Evolutionary conservation across 2,329 filamentous ascomycete genomes (phyloP), one percentile per base, ranked within the genome.

Genomic region (Harringtonia aguacate): DNA sequence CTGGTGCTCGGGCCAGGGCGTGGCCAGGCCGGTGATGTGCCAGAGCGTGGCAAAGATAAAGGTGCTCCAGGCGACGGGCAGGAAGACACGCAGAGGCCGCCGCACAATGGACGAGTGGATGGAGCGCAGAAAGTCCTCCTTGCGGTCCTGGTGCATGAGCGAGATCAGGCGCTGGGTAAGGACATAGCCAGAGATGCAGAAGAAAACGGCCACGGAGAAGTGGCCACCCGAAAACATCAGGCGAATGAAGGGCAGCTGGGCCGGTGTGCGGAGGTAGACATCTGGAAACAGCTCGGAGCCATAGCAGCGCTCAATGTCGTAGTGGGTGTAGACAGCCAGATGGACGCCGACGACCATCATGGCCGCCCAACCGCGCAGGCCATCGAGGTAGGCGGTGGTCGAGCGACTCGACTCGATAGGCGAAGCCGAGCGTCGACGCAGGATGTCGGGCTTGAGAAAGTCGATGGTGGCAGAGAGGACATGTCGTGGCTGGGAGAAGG

Each of bases 341-440:
- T 81, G 75, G 14, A 84, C 79, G 21, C 82, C 55, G 24, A 84
- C 65, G 4, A 79, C 76, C 5, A 79, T 78, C 48, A 83, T 24
- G 14, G 52, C 52, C 8, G 53, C 53, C 36, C 55, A 79, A 3
- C 79, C 79, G 54, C 79, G 64, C 13, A 84, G 61, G 9, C 79
- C 79, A 50, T 84, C 79, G 18, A 79, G 65, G 50, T 74, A 78
- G 18, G 75, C 73, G 6, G 75, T 79, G 10, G 38, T 10, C 4
- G 36, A 9, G 3, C 22, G 36, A 4, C 18, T 12, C 7, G 24
- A 27, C 33, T 4, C 15, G 20, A 5, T 24, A 5, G 36, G 7
- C 13, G 22, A 22, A 12, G 36, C 4, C 20, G 8, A 14, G 36
- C 36, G 36, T 13, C 20, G 36, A 4, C 8, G 8, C 8, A 37